phyloP scores from a whole-genome alignment of 2,329 filamentous ascomycete genomes.

The Trichoderma hamatum region DNA sequence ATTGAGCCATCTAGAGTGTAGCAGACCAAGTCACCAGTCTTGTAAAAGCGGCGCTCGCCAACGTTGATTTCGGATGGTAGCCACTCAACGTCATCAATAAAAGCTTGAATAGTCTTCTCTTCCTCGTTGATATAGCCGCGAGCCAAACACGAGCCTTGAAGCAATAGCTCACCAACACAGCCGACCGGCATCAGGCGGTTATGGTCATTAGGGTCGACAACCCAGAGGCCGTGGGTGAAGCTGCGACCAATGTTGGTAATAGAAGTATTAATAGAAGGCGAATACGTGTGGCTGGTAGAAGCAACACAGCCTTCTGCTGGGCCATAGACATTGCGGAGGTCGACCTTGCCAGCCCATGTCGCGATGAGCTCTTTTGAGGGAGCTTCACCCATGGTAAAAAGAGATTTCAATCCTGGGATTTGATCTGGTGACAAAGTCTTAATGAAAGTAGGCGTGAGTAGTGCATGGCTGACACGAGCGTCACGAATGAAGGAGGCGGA shows the following conservation, averaged over 20 bases:
- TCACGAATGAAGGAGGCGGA: slow-evolving; percentile 11
- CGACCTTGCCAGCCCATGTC: slow-evolving; percentile 27
- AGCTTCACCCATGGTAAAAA: slow-evolving; percentile 27
- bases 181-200: slow-evolving; percentile 31
- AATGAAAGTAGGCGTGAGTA: slow-evolving; percentile 28
- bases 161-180: slow-evolving; percentile 33
- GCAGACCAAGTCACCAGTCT: slow-evolving; percentile 25
- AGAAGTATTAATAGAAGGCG: neutral
- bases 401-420: slow-evolving; percentile 23
- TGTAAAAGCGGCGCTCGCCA: slow-evolving; percentile 25
- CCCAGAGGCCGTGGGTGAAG: slow-evolving; percentile 28
- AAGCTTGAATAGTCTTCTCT: slow-evolving; percentile 28
- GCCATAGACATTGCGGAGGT: slow-evolving; percentile 29
- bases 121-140: slow-evolving; percentile 33
- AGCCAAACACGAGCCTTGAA: slow-evolving; percentile 31
- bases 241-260: slow-evolving; percentile 1
- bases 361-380: slow-evolving; percentile 38
- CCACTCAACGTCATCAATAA: slow-evolving; percentile 25
- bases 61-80: neutral
- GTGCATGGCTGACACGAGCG: slow-evolving; percentile 12
- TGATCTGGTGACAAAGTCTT: slow-evolving; percentile 1
- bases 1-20: slow-evolving; percentile 11
- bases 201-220: slow-evolving; percentile 31
- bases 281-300: neutral
- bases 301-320: slow-evolving; percentile 29